Evolutionary conservation across 1,284 basidiomycete species (phyloP), one percentile per base, ranked within the genome.

Genomic region (Ustilago crameri): DNA sequence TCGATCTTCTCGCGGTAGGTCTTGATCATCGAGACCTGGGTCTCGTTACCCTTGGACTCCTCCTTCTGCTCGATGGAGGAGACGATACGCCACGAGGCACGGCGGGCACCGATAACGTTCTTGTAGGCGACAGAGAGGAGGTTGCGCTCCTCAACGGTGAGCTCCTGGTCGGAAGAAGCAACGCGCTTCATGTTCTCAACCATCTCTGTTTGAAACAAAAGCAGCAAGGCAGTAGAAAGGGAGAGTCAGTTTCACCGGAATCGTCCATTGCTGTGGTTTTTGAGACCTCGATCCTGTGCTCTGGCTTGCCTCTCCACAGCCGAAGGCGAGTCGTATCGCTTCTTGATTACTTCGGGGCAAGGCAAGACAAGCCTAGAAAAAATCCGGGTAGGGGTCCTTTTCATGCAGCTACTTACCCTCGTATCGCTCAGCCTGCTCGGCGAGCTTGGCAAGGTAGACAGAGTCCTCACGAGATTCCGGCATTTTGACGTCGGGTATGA

Each of bases 1-100:
- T 98, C 95, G 67, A 98, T 97, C 90, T 98, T 97, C 87, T 83
- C 92, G 85, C 95, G 88, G 90, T 98, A 98, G 75, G 89, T 90
- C 90, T 97, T 97, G 89, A 98, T 98, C 95, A 98, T 97, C 56
- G 90, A 87, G 69, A 98, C 95, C 87, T 98, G 95, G 61, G 91
- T 90, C 85, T 95, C 93, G 84, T 98, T 98, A 84, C 95, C 95
- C 88, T 98, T 97, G 74, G 92, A 93, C 88, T 98, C 95, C 89
- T 98, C 96, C 89, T 98, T 98, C 88, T 98, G 95, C 88, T 98
- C 95, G 83, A 98, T 98, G 70, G 95, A 97, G 79, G 94, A 97
- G 72, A 98, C 95, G 83, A 98, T 98, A 82, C 96, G 89, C 95
- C 95, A 98, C 50, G 94, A 97, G 47, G 95, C 95, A 85, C 95